Conservation (phyloP, 257 asterid genomes). For the Jacaranda mimosifolia region DNA sequence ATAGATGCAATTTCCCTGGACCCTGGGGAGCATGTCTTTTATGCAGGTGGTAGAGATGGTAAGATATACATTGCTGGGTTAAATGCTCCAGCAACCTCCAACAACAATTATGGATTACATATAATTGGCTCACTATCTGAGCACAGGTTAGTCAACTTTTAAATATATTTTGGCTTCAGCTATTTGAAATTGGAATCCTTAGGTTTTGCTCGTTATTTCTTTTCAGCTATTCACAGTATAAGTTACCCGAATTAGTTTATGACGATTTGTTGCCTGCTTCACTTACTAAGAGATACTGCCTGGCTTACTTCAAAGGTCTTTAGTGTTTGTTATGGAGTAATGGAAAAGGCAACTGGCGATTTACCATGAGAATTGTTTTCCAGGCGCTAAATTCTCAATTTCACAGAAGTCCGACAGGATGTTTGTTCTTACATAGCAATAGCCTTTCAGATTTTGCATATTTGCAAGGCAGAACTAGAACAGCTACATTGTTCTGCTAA, state of each 20-base stretch:
- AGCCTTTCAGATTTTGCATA: no score
- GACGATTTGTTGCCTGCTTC: neutral
- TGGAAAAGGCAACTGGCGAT: no score
- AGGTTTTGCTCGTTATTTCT: constrained; percentile 12
- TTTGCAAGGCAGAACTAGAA: no score
- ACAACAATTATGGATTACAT: constrained; percentile 62
- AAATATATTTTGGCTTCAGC: constrained; percentile 6
- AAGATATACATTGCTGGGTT: constrained; percentile 82
- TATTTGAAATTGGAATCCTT: constrained; percentile 12
- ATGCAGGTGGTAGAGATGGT: constrained; percentile 97
- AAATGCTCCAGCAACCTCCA: constrained; percentile 61
- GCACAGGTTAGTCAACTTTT: constrained; percentile 64
- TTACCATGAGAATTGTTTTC: no score
- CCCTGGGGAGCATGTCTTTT: constrained; percentile 82
- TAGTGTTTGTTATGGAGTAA: no score
- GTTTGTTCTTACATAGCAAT: no score
- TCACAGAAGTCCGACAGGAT: no score
- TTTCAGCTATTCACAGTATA: neutral
- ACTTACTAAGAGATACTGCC: constrained; percentile 4
- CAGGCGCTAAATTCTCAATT: no score
- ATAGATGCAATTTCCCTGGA: constrained; percentile 85
- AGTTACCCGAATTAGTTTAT: constrained; percentile 17
- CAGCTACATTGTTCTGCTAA: no score
- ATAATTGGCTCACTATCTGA: constrained; percentile 76
- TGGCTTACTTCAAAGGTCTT: neutral